A percentile compares a stretch with the other conserved stretches of the same genome.
phyloP scores from a whole-genome alignment of 257 asterid species.

The Parsonsia alboflavescens region DNA sequence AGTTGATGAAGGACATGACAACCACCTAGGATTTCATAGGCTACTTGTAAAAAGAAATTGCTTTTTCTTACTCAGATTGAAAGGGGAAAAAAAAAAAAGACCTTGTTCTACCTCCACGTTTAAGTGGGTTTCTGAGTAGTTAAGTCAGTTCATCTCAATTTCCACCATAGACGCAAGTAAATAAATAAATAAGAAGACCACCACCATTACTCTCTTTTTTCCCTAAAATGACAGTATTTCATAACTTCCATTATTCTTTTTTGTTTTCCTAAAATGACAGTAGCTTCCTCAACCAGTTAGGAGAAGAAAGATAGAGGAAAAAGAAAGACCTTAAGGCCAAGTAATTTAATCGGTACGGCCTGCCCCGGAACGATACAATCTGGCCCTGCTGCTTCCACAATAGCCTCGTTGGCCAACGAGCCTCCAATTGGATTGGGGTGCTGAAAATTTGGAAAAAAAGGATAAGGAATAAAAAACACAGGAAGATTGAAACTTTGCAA shows the following conservation, averaged over 20 bases:
- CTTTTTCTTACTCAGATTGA: neutral
- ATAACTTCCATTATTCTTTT: neutral
- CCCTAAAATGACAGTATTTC: too few species aligned
- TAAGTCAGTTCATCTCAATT: neutral
- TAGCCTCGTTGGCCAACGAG: slow-evolving; percentile 73
- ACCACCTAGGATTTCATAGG: neutral
- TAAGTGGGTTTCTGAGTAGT: neutral
- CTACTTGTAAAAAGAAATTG: neutral
- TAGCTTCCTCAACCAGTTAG: neutral
- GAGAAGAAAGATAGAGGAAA: slow-evolving; percentile 1
- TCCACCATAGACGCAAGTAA: neutral
- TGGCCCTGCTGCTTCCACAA: slow-evolving; percentile 93
- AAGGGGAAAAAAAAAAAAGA: neutral
- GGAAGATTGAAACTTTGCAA: neutral
- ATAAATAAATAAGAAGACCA: neutral
- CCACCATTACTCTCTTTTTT: neutral
- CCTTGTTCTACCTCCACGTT: neutral
- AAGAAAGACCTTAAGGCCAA: slow-evolving; percentile 72
- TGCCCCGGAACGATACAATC: slow-evolving; percentile 96
- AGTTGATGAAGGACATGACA: neutral
- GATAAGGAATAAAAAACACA: neutral
- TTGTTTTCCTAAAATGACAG: neutral
- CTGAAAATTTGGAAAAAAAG: slow-evolving; percentile 16
- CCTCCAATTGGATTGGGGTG: slow-evolving; percentile 55
- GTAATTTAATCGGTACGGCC: slow-evolving; percentile 60